Evolutionary conservation across 176 grass and related monocot species (phyloP).

Genomic region (Carex pumila): DNA sequence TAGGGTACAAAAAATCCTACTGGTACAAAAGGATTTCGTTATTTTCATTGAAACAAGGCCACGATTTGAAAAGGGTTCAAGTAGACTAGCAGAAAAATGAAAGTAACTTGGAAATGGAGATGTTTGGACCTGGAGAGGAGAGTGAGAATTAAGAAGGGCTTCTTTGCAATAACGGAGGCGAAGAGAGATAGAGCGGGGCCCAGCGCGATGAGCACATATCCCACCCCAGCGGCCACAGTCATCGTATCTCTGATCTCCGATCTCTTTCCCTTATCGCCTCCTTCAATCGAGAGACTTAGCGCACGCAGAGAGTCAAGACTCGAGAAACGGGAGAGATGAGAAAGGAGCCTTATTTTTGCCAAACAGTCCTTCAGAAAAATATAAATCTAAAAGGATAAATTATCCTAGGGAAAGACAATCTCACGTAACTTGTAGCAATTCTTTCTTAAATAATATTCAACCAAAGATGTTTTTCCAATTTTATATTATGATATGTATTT

Average conservation of each 20-base stretch:
- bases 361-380: background rate
- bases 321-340: background rate
- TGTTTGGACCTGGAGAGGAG: conserved; percentile 66
- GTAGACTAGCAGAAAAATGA: background rate
- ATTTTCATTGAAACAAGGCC: background rate
- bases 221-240: conserved; percentile 72
- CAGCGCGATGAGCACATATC: conserved; percentile 73
- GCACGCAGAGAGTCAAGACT: background rate
- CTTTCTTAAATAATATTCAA: no score
- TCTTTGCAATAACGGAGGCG: conserved; percentile 59
- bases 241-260: conserved; percentile 33
- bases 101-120: background rate
- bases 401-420: no score
- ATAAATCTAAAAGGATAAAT: background rate
- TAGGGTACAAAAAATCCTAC: background rate
- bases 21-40: background rate
- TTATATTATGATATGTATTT: no score
- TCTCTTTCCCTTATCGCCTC: background rate
- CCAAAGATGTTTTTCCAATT: no score
- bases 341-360: background rate
- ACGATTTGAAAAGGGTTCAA: background rate
- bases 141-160: conserved; percentile 92
- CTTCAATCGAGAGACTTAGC: background rate
- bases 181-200: conserved; percentile 89
- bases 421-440: no score